Conservation (phyloP, 495 filamentous ascomycete genomes). For the Penicillium cataractarum region DNA sequence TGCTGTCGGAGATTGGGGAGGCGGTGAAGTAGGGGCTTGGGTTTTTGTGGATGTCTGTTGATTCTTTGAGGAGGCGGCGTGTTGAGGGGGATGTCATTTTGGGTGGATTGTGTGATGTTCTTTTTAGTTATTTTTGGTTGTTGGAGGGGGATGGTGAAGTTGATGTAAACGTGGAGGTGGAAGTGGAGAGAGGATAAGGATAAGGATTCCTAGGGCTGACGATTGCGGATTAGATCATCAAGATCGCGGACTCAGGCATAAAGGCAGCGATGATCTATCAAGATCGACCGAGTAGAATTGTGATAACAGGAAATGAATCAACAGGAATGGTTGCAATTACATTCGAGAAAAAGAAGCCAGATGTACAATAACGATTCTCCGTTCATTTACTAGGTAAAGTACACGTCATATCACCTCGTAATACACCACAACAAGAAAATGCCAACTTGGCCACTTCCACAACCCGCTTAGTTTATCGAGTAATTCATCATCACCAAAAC, state of each 20-base stretch:
- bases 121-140: conserved; percentile 9
- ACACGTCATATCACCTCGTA: background rate
- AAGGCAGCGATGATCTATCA: background rate
- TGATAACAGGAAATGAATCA: background rate
- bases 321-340: background rate
- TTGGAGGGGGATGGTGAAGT: background rate
- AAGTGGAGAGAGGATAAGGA: conserved; percentile 14
- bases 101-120: background rate
- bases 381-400: background rate
- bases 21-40: conserved; percentile 85
- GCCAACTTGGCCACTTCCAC: conserved; percentile 18
- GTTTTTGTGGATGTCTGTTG: conserved; percentile 74
- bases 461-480: background rate
- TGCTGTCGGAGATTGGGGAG: conserved; percentile 70
- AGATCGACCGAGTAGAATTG: background rate
- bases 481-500: conserved; percentile 15
- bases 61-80: conserved; percentile 74
- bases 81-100: conserved; percentile 42
- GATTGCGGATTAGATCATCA: conserved; percentile 10
- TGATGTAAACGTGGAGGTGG: background rate
- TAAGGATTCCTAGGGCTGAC: background rate
- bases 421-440: conserved; percentile 15
- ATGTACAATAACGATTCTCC: background rate
- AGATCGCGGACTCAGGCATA: background rate
- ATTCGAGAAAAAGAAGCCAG: background rate